Evolutionary conservation across 2,329 filamentous ascomycete species (phyloP), one percentile per base, ranked within the genome.

Genomic region (Fusarium sp.): DNA sequence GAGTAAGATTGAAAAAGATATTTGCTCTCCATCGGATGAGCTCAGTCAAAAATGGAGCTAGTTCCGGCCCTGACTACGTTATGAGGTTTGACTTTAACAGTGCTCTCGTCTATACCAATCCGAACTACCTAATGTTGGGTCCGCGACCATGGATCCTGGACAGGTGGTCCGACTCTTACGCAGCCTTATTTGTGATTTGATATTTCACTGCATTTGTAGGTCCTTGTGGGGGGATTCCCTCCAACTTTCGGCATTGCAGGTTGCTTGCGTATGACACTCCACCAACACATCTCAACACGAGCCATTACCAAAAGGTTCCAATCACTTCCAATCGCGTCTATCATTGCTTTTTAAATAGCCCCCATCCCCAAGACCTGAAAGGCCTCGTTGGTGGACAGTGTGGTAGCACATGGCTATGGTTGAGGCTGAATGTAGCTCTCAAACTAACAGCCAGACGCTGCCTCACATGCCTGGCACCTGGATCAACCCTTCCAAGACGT

Each of bases 1-100:
- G 25, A 30, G 25, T n/a, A 2, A 6, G 3, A 13, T 7, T 2
- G 1, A 11, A 30, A n/a, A 30, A 10, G 3, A 20, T 3, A n/a
- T 9, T 4, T 5, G 1, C 48, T 32, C 27, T 25, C 13, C 23
- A 25, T 25, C 8, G 43, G 8, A 14, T 13, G 14, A 25, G 14
- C 3, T 43, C 3, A 20, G 20, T 25, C 43, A 45, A 23, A 16
- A 45, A 7, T 45, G 4, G 43, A 25, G 8, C 20, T 45, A 13
- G 43, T 45, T 48, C 23, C 9, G 10, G 3, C 25, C 16, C 3
- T 14, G 2, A 32, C 18, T 30, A 20, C 20, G 20, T 20, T 20
- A 18, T 32, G 2, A 18, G 48, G 7, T 7, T 50, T 7, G 6
- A 32, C 6, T n/a, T 7, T 9, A 52, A 32, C 18, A n/a, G 5